Evolutionary conservation across 1,284 basidiomycete genomes (phyloP), one percentile per base, ranked within the genome.

Genomic region (Rhizoctonia solani): DNA sequence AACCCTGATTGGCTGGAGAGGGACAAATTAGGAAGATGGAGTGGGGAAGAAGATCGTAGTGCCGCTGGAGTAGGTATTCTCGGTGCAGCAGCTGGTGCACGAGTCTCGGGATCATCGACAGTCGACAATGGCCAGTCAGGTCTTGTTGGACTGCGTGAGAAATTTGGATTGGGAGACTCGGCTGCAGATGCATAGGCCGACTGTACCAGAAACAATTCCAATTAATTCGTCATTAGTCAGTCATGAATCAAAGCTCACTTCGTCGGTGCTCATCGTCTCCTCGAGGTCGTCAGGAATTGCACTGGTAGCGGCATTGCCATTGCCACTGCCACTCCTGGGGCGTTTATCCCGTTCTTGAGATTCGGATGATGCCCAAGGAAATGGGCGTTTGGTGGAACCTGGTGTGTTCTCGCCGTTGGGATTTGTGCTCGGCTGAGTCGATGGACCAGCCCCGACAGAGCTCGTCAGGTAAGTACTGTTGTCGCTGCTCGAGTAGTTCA

Each of bases 271-370:
- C 54, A 55, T 42, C 14, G 54, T 41, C 19, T 55, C 54, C 42
- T 55, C 34, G 8, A 13, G 21, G 14, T 53, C 50, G 2, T 53
- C 50, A 4, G 30, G 27, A 21, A 5, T 41, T 25, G 13, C 25
- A 25, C 47, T 19, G 5, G 19, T 50, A 50, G 47, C 23, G 47
- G 21, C 19, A 9, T 25, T 25, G 4, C 23, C 5, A 4, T 8
- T 16, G 16, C 52, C 52, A 25, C 49, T 44, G 21, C 56, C 46
- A 34, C 56, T 59, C 32, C 58, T 50, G 14, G 58, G 46, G 21
- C 58, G 58, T 34, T 63, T 63, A n/a, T 63, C 58, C 23, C 58
- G 46, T 23, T 63, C 58, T 37, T 63, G 58, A 16, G 56, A 46
- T 14, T 44, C 44, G 13, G 21, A 39, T 0, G 58, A 23, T 13